These are phyloP conservation scores for Aspergillus candidus DNA, from an alignment of 2,329 filamentous ascomycete species.

Conservation along the genomic window DNA sequence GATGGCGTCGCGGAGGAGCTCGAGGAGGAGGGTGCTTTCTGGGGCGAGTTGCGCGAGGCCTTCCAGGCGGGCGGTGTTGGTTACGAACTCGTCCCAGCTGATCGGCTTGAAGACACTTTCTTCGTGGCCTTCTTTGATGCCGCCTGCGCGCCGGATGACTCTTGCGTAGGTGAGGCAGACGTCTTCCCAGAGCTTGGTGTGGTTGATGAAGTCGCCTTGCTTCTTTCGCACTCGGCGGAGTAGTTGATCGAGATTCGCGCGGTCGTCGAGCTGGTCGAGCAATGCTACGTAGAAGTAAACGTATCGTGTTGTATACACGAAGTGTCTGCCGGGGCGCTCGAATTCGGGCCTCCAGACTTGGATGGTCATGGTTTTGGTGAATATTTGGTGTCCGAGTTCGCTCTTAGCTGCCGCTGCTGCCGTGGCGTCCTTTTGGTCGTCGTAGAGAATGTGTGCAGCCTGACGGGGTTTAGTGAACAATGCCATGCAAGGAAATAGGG, in stretches of 20 bases:
- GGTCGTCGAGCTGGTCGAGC: slow-evolving; percentile 67
- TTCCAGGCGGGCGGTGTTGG: slow-evolving; percentile 55
- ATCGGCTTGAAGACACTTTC: slow-evolving; percentile 60
- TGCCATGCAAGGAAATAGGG: slow-evolving; percentile 11
- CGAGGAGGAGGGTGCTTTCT: slow-evolving; percentile 46
- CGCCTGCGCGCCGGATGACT: slow-evolving; percentile 52
- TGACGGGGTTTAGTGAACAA: slow-evolving; percentile 23
- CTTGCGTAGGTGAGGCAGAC: slow-evolving; percentile 54
- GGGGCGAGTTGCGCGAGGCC: slow-evolving; percentile 50
- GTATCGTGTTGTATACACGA: slow-evolving; percentile 85
- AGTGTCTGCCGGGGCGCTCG: slow-evolving; percentile 76
- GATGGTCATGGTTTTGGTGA: slow-evolving; percentile 90
- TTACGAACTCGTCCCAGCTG: slow-evolving; percentile 59
- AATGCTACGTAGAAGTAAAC: slow-evolving; percentile 73
- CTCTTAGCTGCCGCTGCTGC: slow-evolving; percentile 61
- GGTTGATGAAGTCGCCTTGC: slow-evolving; percentile 65
- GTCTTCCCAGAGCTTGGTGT: slow-evolving; percentile 57
- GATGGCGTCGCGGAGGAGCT: slow-evolving; percentile 59
- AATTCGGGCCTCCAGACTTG: slow-evolving; percentile 94
- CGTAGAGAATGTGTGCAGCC: slow-evolving; percentile 56
- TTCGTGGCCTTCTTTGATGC: slow-evolving; percentile 56
- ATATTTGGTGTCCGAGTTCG: slow-evolving; percentile 75
- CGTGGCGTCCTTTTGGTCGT: slow-evolving; percentile 47
- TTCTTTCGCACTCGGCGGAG: slow-evolving; percentile 75
- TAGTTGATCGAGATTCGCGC: slow-evolving; percentile 68